A percentile compares a stretch with the other conserved stretches of the same genome.
phyloP scores from a whole-genome alignment of 345 rosid species.

The Dipteronia dyeriana region DNA sequence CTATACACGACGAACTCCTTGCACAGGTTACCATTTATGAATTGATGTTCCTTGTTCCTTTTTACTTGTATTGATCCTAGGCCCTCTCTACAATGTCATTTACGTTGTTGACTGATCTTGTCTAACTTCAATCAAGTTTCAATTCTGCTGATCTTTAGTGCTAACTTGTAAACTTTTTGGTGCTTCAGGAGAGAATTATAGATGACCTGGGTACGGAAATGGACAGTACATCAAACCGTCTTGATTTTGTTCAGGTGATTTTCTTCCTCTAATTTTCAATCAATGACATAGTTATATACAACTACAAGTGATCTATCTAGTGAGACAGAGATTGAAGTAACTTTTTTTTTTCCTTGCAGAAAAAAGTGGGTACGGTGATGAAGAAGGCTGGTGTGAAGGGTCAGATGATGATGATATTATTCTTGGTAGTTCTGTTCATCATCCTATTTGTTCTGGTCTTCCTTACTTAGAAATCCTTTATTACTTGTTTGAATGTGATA shows the following conservation, averaged over 20 bases:
- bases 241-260: slow-evolving; percentile 91
- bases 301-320: neutral
- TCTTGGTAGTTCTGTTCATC: slow-evolving; percentile 75
- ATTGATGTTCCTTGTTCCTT: neutral
- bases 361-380: slow-evolving; percentile 96
- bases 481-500: neutral
- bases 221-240: slow-evolving; percentile 90
- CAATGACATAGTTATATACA: neutral
- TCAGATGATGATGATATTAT: slow-evolving; percentile 89
- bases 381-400: slow-evolving; percentile 94
- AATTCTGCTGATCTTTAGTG: neutral
- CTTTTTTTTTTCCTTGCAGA: slow-evolving; percentile 48
- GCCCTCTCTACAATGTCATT: neutral
- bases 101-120: neutral
- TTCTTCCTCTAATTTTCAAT: neutral
- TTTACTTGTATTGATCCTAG: no score
- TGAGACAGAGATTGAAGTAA: neutral
- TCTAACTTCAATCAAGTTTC: neutral
- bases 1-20: slow-evolving; percentile 89
- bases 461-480: slow-evolving; percentile 42
- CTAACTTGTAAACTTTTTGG: slow-evolving; percentile 10
- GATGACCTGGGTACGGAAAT: slow-evolving; percentile 80
- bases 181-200: slow-evolving; percentile 76
- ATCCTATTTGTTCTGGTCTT: slow-evolving; percentile 86
- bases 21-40: slow-evolving; percentile 58